A percentile compares a stretch with the other conserved stretches of the same genome.
These are phyloP conservation scores for Bretschneidera sinensis DNA, from an alignment of 345 rosid genomes.

Conservation along the genomic window DNA sequence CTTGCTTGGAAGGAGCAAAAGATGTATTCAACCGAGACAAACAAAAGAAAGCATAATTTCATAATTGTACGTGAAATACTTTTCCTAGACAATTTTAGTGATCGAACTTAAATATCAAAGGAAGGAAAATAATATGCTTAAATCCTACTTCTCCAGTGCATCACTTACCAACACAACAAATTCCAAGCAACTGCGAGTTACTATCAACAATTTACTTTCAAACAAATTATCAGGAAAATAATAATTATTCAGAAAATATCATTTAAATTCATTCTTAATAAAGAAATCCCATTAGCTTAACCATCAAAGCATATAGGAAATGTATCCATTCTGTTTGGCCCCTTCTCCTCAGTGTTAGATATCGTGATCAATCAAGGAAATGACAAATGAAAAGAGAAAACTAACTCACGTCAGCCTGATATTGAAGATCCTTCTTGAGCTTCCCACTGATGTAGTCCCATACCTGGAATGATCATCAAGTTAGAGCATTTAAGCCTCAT, in stretches of 20 bases:
- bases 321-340: neutral
- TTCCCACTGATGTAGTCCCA: conserved; percentile 99
- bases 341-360: neutral
- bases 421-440: conserved; percentile 96
- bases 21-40: too few relatives aligned
- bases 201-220: too few relatives aligned
- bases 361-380: conserved; percentile 6
- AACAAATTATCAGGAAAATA: too few relatives aligned
- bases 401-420: conserved; percentile 87
- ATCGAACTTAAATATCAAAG: too few relatives aligned
- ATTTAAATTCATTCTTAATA: too few relatives aligned
- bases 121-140: too few relatives aligned
- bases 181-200: neutral
- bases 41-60: too few relatives aligned
- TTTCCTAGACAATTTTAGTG: too few relatives aligned
- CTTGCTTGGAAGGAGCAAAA: too few relatives aligned
- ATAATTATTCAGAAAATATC: too few relatives aligned
- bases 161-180: neutral
- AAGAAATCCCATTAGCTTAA: neutral
- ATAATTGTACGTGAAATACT: too few relatives aligned
- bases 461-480: conserved; percentile 43
- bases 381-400: conserved; percentile 3
- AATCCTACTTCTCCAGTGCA: too few relatives aligned
- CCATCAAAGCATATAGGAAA: neutral
- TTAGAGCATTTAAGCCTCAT: conserved; percentile 20